Evolutionary conservation across 495 filamentous ascomycete genomes (phyloP), one percentile per base, ranked within the genome.

Genomic region (Rhypophila decipiens): DNA sequence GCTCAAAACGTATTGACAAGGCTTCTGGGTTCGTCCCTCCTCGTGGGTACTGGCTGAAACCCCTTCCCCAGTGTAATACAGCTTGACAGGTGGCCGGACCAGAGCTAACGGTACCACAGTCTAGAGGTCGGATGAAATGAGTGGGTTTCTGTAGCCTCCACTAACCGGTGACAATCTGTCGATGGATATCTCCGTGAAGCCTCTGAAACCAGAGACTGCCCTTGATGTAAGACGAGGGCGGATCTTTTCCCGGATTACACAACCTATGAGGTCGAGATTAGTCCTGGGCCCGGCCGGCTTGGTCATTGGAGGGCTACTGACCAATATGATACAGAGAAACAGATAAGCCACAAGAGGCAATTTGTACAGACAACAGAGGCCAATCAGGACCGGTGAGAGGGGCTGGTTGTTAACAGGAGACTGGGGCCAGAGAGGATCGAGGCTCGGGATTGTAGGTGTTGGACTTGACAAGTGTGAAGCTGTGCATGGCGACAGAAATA

Each of bases 321-420:
- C 71, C 69, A 73, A 71, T 74, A 73, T 74, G 66, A 70, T 70
- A 74, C 67, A 71, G 59, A 42, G 59, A 57, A 60, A 46, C 36
- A 42, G 37, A 42, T 22, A 27, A 46, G 41, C 39, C 46, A 17
- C 18, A 51, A 52, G 47, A 51, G 57, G 56, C 42, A 60, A 60
- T 64, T 59, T 60, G 63, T 56, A 59, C 64, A 63, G 52, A 41
- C 23, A 37, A 41, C 35, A 40, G 22, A 23, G 42, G 42, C 59
- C 46, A 67, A 66, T 64, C 47, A 64, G 47, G 39, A 44, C 27
- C 34, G 22, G 46, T 39, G 33, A 42, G 12, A 36, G 47, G 22
- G 36, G 42, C 44, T 27, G 36, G 38, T 44, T 27, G 49, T 43
- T 53, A 60, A 33, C 50, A 58, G 49, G 39, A 55, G 36, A 38